Base-by-base conservation (phyloP, 768 basidiomycete species). In the Imleria badia region DNA sequence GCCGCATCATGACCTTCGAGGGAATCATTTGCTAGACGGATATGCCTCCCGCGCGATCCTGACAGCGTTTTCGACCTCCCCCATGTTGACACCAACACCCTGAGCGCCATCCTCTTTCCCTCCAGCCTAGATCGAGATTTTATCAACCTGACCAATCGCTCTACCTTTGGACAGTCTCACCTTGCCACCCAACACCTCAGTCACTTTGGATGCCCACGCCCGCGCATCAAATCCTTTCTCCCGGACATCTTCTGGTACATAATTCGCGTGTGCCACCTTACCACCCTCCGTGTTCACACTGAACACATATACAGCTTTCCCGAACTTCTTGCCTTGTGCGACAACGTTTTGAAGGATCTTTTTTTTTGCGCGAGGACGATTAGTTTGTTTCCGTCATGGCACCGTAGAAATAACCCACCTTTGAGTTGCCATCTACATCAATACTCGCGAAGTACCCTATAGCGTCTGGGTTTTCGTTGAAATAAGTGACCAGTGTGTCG, bases 71-170 rank as follows among this genome's bases (percentile, higher is more conserved):
- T 79, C 73, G 3, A 93, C 72, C 71, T 81, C 86, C 23, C 71
- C 72, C 1, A 79, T 70, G 56, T 91, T 79, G 4, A 76, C 72
- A 30, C 97, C 97, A 14, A 96, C 85, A 23, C 97, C 97, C 66
- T 95, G 93, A 2, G 89, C 89, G 51, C 83, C 81, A 35, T 98
- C 97, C 55, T 92, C 92, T 72, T 95, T 98, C 14, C 97, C 97
- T 51, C 97, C 97, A 48, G 93, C 93, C 92, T 94, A 52, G 49
- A 51, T 55, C 29, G 36, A 53, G 23, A 47, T 35, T 56, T 33
- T 26, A 50, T 68, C 31, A 42, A 31, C 10, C 42, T 48, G 48
- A 53, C 19, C 49, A 40, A 49, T 38, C 23, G 42, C 15, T 41
- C 29, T 20, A 19, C 3, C 11, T 47, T 23, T 17, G 2, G 3